These are phyloP conservation scores for Fragaria ananassa DNA, from an alignment of 306 rosid genomes.

Conservation along the genomic window DNA sequence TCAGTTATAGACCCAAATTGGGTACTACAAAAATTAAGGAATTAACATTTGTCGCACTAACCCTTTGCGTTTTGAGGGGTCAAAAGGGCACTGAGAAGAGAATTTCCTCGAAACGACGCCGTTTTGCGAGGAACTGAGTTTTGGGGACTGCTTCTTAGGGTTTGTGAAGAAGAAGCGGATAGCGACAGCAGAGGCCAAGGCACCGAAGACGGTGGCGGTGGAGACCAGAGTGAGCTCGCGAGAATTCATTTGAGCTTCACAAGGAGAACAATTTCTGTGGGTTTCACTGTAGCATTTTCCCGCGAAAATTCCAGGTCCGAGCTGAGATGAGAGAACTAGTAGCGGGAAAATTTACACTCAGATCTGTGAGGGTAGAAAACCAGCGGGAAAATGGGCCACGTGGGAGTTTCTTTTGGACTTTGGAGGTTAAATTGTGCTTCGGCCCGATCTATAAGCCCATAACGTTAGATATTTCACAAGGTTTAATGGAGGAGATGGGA, in stretches of 20 bases:
- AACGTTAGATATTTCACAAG: too few relatives aligned
- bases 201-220: conserved; percentile 63
- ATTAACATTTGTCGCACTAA: conserved; percentile 16
- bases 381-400: not conserved
- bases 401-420: not conserved
- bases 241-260: conserved; percentile 48
- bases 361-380: not conserved
- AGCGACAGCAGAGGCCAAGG: conserved; percentile 59
- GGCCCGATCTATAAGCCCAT: not conserved
- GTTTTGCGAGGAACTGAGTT: conserved; percentile 28
- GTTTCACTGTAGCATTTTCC: not conserved
- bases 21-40: not conserved
- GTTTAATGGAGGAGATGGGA: too few relatives aligned
- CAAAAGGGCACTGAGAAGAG: conserved; percentile 52
- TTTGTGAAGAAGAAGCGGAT: conserved; percentile 51
- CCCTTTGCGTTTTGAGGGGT: conserved; percentile 81
- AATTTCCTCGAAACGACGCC: conserved; percentile 31
- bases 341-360: conserved; percentile 32
- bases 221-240: conserved; percentile 54
- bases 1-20: conserved; percentile 5
- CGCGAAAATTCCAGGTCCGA: not conserved
- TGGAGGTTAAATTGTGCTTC: not conserved
- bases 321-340: not conserved
- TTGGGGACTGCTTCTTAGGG: conserved; percentile 26
- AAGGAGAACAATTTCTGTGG: not conserved